Evolutionary conservation across 225 moss, liverwort and hornwort species (phyloP).

Genomic region (Takakia lepidozioides): DNA sequence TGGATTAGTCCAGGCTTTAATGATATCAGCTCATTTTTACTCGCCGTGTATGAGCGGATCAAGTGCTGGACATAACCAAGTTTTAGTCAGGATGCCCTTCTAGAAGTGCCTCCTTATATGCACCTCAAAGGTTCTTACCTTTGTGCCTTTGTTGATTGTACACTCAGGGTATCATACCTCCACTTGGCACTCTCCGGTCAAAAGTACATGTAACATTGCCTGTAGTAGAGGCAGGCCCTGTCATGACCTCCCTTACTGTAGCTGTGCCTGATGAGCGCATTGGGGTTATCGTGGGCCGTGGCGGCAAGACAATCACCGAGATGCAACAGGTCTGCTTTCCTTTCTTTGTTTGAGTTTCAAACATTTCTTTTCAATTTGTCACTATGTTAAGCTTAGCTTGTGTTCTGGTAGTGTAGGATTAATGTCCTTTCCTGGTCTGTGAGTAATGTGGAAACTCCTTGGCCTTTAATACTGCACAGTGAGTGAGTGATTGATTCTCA

Average conservation of each 20-base stretch:
- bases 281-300: slow-evolving; percentile 48
- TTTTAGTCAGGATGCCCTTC: no score
- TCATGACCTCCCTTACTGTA: slow-evolving; percentile 41
- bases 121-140: background rate
- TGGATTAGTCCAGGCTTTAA: no score
- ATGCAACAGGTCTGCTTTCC: slow-evolving; percentile 32
- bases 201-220: slow-evolving; percentile 39
- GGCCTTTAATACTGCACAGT: no score
- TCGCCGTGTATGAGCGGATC: no score
- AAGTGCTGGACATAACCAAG: no score
- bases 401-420: background rate
- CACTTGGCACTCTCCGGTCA: slow-evolving; percentile 20
- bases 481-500: no score
- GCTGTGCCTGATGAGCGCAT: slow-evolving; percentile 52
- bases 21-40: no score
- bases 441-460: no score
- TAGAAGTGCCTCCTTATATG: no score
- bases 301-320: slow-evolving; percentile 42
- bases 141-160: background rate
- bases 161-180: slow-evolving; percentile 32
- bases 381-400: slow-evolving; percentile 2
- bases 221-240: slow-evolving; percentile 38
- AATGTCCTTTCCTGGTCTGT: background rate
- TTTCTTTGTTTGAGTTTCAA: background rate
- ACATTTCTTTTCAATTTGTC: background rate